These are phyloP conservation scores for Rhizodiscina lignyota DNA, from an alignment of 495 filamentous ascomycete species.

Conservation along the genomic window DNA sequence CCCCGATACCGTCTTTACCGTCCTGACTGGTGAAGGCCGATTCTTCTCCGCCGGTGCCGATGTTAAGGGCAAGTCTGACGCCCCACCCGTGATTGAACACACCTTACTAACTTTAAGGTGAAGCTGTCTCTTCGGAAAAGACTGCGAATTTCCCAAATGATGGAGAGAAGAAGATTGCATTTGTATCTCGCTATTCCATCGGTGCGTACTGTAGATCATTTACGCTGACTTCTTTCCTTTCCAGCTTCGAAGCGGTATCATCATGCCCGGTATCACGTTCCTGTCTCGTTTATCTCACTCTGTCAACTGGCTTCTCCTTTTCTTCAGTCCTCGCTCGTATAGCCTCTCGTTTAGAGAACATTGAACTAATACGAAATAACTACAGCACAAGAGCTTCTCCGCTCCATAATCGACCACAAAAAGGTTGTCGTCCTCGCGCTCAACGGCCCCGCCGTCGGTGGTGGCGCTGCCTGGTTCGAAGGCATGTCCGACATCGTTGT, in stretches of 20 bases:
- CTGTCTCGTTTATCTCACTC: background rate
- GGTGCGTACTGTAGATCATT: background rate
- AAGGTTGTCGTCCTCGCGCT: constrained; percentile 20
- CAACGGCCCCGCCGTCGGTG: constrained; percentile 20
- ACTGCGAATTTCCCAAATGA: constrained; percentile 8
- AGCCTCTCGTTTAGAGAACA: background rate
- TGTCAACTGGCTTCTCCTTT: background rate
- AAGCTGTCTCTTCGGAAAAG: background rate
- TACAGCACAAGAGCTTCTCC: constrained; percentile 16
- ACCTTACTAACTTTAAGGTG: too few species aligned
- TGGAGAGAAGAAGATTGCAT: constrained; percentile 17
- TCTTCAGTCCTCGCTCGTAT: background rate
- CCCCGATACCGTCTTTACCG: constrained; percentile 18
- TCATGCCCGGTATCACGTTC: too few species aligned
- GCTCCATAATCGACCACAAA: constrained; percentile 20
- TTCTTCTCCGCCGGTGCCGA: constrained; percentile 21
- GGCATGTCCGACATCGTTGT: constrained; percentile 18
- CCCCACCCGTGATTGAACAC: too few species aligned
- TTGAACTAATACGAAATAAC: background rate
- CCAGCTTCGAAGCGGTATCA: too few species aligned
- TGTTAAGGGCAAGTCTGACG: constrained; percentile 12
- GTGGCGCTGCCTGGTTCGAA: constrained; percentile 19
- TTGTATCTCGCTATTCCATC: constrained; percentile 3
- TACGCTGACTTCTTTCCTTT: too few species aligned
- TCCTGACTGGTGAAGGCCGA: constrained; percentile 18